Evolutionary conservation across 2,329 filamentous ascomycete species (phyloP).

Genomic region (Hymenoscyphus fructigenus): DNA sequence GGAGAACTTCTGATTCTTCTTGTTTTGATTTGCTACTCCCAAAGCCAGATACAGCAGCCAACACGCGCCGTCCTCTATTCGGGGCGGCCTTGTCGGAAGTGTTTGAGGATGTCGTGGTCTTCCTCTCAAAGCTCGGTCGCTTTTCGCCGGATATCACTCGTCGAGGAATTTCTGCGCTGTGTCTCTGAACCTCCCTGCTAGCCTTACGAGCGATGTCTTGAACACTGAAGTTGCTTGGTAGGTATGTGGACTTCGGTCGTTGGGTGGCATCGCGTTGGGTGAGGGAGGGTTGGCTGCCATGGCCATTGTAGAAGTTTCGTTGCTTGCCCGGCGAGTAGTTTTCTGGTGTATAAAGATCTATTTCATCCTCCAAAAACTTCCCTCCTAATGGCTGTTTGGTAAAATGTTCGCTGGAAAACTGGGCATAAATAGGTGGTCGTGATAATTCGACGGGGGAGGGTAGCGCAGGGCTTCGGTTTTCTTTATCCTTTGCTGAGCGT

Average conservation of each 20-base stretch:
- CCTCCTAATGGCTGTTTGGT: slow-evolving; percentile 40
- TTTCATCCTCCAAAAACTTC: slow-evolving; percentile 38
- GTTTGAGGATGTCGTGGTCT: slow-evolving; percentile 23
- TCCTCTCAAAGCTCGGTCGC: slow-evolving; percentile 30
- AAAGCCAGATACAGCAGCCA: slow-evolving; percentile 65
- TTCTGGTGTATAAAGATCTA: slow-evolving; percentile 36
- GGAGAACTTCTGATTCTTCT: slow-evolving; percentile 31
- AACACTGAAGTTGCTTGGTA: slow-evolving; percentile 37
- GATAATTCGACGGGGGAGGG: slow-evolving; percentile 43
- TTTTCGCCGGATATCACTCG: slow-evolving; percentile 26
- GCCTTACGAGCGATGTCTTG: slow-evolving; percentile 35
- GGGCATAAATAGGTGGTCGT: slow-evolving; percentile 72
- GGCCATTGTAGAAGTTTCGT: slow-evolving; percentile 32
- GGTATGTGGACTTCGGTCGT: slow-evolving; percentile 35
- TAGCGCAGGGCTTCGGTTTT: slow-evolving; percentile 61
- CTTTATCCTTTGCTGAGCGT: slow-evolving; percentile 66
- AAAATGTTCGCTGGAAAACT: slow-evolving; percentile 56
- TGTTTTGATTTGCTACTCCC: slow-evolving; percentile 50
- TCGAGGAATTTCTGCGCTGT: slow-evolving; percentile 31
- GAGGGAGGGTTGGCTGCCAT: slow-evolving; percentile 30
- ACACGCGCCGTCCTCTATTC: slow-evolving; percentile 55
- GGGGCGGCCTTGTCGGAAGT: slow-evolving; percentile 37
- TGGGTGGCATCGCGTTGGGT: slow-evolving; percentile 22
- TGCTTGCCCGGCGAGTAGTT: slow-evolving; percentile 35
- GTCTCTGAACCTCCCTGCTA: slow-evolving; percentile 30